Percentiles rank a stretch among this genome's conserved stretches.
phyloP scores from a whole-genome alignment of 805 yeast species.

The Kodamaea laetipori region DNA sequence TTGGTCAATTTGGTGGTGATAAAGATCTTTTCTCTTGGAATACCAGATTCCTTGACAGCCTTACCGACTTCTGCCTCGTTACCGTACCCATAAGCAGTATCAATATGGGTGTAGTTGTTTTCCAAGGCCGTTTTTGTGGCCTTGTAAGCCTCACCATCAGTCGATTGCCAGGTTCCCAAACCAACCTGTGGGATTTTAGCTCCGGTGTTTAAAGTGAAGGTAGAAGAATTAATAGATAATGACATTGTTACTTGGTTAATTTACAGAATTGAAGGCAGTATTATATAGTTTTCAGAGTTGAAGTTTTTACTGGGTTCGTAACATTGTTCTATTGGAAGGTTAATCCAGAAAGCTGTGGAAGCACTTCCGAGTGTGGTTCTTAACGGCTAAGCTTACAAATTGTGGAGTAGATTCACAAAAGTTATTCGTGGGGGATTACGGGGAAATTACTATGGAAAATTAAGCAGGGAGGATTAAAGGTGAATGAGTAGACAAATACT shows the following conservation, averaged over 20 bases:
- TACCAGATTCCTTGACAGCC: conserved; percentile 55
- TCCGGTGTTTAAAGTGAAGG: conserved; percentile 60
- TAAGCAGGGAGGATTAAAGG: too few species aligned
- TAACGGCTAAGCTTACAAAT: too few species aligned
- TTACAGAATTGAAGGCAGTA: neutral
- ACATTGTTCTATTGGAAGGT: too few species aligned
- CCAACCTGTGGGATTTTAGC: conserved; percentile 65
- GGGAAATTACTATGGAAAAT: too few species aligned
- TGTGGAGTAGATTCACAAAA: too few species aligned
- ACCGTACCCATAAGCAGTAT: conserved; percentile 68
- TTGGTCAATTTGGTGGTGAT: conserved; percentile 73
- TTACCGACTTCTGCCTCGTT: conserved; percentile 68
- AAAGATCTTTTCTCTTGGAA: conserved; percentile 65
- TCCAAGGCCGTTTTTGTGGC: conserved; percentile 64
- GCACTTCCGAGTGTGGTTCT: too few species aligned
- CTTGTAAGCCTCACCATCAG: conserved; percentile 53
- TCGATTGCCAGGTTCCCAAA: conserved; percentile 70
- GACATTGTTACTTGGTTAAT: neutral
- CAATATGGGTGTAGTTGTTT: conserved; percentile 75
- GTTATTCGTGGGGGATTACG: too few species aligned
- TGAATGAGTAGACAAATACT: too few species aligned
- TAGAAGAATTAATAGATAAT: conserved; percentile 15
- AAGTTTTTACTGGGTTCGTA: too few species aligned
- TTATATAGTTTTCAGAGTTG: neutral
- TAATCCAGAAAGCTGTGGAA: too few species aligned